A percentile compares a stretch with the other conserved stretches of the same genome.
phyloP scores from a whole-genome alignment of 306 rosid genomes.

The Sechiopsis laciniata region DNA sequence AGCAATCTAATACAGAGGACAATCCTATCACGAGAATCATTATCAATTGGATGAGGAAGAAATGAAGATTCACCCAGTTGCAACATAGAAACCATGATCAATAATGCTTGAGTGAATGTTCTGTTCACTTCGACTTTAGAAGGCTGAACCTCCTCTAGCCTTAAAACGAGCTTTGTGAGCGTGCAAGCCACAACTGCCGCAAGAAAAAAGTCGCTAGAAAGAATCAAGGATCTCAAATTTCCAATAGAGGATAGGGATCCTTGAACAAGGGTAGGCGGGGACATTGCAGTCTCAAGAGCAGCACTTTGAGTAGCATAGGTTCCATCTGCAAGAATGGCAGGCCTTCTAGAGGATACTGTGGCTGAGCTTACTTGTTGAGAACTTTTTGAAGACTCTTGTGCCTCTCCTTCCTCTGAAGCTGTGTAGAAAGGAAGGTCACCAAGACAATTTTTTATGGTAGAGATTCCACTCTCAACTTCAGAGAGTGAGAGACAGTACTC shows the following conservation, averaged over 20 bases:
- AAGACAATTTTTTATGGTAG: slow-evolving; percentile 75
- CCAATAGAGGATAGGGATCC: slow-evolving; percentile 72
- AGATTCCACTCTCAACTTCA: slow-evolving; percentile 81
- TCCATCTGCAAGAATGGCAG: slow-evolving; percentile 91
- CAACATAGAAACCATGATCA: slow-evolving; percentile 80
- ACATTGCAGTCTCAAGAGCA: slow-evolving; percentile 83
- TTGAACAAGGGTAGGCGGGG: slow-evolving; percentile 72
- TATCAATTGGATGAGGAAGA: slow-evolving; percentile 90
- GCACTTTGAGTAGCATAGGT: slow-evolving; percentile 99
- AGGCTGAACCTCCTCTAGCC: slow-evolving; percentile 91
- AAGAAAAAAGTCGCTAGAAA: slow-evolving; percentile 86
- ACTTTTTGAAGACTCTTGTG: slow-evolving; percentile 51
- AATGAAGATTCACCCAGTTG: slow-evolving; percentile 81
- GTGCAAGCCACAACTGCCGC: slow-evolving; percentile 88
- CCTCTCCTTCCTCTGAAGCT: slow-evolving; percentile 63
- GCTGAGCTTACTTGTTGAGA: slow-evolving; percentile 53
- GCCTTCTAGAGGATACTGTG: slow-evolving; percentile 83
- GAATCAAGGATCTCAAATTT: slow-evolving; percentile 86
- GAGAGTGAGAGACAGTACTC: slow-evolving; percentile 88
- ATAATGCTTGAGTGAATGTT: slow-evolving; percentile 52
- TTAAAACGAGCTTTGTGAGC: slow-evolving; percentile 71
- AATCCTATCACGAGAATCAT: slow-evolving; percentile 79
- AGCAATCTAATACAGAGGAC: slow-evolving; percentile 73
- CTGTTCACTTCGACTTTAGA: slow-evolving; percentile 82
- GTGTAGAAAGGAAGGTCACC: slow-evolving; percentile 94